Percentiles rank a stretch among this genome's conserved stretches.
phyloP scores from a whole-genome alignment of 192 early-diverging fungal species.

The Backusella liffmaniae region DNA sequence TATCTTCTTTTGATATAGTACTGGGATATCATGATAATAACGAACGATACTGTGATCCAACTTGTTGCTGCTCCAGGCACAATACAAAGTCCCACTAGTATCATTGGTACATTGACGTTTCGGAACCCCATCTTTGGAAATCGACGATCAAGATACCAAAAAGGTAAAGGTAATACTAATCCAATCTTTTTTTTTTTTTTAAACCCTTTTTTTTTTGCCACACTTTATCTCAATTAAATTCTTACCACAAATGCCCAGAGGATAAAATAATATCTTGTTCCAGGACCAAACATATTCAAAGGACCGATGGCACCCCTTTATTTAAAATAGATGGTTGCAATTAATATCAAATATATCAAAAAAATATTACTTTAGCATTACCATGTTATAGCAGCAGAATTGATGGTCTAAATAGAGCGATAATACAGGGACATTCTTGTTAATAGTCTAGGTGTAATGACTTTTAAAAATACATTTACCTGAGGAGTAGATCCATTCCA shows the following conservation, averaged over 20 bases:
- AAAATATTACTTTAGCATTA: constrained; percentile 3
- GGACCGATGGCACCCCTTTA: constrained; percentile 21
- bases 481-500: constrained; percentile 22
- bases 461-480: not conserved
- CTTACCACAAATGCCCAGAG: constrained; percentile 45
- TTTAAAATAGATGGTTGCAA: not conserved
- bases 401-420: constrained; percentile 7
- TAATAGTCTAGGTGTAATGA: not conserved
- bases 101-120: constrained; percentile 51
- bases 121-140: constrained; percentile 40
- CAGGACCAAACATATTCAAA: constrained; percentile 31
- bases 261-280: constrained; percentile 40
- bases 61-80: constrained; percentile 44
- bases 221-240: not conserved
- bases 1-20: constrained; percentile 36
- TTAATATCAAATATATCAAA: not conserved
- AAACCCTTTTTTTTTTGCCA: not conserved
- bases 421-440: not conserved
- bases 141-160: constrained; percentile 48
- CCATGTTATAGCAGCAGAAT: constrained; percentile 26
- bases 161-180: constrained; percentile 46
- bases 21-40: constrained; percentile 46
- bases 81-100: constrained; percentile 33
- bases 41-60: constrained; percentile 43
- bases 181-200: constrained; percentile 30